Base-by-base conservation (phyloP, 2,329 filamentous ascomycete genomes). In the Cercospora janseana region DNA sequence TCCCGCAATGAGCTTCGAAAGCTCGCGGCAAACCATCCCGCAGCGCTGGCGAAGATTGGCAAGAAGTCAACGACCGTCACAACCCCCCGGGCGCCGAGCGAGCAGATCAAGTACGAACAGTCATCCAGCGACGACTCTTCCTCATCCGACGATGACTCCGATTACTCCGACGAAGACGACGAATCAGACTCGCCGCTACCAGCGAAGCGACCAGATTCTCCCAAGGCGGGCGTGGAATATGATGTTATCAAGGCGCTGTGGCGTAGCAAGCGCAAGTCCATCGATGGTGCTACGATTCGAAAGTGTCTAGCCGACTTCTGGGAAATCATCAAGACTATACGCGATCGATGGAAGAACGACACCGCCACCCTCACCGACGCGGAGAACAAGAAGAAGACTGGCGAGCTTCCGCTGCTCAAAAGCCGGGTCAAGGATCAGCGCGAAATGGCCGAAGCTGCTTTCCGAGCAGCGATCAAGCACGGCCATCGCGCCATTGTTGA, bases 221-320 rank as follows among this genome's bases (percentile, higher is more conserved):
- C 76, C 4, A 67, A 63, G 44, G 76, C 71, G 58, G 79, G 74
- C 34, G 74, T 75, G 10, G 72, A 75, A 46, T 84, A 83, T 65
- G 80, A 83, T 61, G 74, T 79, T 7, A 76, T 83, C 49, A 79
- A 80, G 63, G 79, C 80, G 23, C 75, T 82, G 8, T 85, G 81
- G 81, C 76, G 73, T 41, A 75, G 78, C 37, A 75, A 75, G 52
- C 78, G 76, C 55, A 75, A 74, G 53, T 66, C 70, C 24, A 69
- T 76, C 15, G 69, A 71, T 47, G 69, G 72, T 12, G 75, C 78
- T 20, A 75, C 76, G 52, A 76, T 84, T 50, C 76, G 79, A 56
- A 70, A 68, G 55, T 77, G 76, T 35, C 70, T 84, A 56, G 73
- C 74, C 42, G 73, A 77, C 34, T 79, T 80, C 61, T 82, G 80